Evolutionary conservation across 495 filamentous ascomycete genomes (phyloP), one percentile per base, ranked within the genome.

Genomic region (Bathelium albidoporum): DNA sequence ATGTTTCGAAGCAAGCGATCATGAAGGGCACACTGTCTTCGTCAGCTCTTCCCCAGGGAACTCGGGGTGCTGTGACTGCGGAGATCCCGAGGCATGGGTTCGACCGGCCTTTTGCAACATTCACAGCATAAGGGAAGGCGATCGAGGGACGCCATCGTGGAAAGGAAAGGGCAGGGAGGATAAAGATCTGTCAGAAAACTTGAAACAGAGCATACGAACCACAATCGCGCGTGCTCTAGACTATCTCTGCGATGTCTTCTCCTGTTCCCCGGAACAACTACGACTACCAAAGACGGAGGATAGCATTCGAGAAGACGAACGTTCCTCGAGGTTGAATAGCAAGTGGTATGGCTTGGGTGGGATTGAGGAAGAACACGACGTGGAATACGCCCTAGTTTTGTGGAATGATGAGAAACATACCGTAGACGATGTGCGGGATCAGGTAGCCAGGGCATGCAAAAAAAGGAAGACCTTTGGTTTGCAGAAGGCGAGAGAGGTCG

Each of bases 351-450:
- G 84, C 11, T 9, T 9, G 5, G 77, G 79, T 0, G 85, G 83
- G 1, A 81, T 87, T 63, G 29, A 39, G 7, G 67, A 69, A 34
- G 80, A 85, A 26, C 78, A 78, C 26, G 75, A 84, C 26, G 81
- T 85, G 16, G 91, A 96, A 69, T 98, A 86, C 72, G 86, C 90
- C 2, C 76, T 98, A n/a, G 74, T 96, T 22, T 78, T 98, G 9
- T 98, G 94, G 94, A 98, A 98, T 68, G 94, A 98, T 65, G 94
- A 98, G 74, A 98, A 98, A 76, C 94, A 98, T 72, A 97, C 94
- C 0, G 86, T 97, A 59, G 79, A 82, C n/a, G 94, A 97, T 73
- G 92, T 98, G 11, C 77, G 86, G 62, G 82, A 92, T 34, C 91
- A 96, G 73, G 90, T 98, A 18, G 87, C 88, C 2, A 83, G 95